These are phyloP conservation scores for Rhinocladiella similis DNA, from an alignment of 2,329 filamentous ascomycete genomes.

Conservation along the genomic window DNA sequence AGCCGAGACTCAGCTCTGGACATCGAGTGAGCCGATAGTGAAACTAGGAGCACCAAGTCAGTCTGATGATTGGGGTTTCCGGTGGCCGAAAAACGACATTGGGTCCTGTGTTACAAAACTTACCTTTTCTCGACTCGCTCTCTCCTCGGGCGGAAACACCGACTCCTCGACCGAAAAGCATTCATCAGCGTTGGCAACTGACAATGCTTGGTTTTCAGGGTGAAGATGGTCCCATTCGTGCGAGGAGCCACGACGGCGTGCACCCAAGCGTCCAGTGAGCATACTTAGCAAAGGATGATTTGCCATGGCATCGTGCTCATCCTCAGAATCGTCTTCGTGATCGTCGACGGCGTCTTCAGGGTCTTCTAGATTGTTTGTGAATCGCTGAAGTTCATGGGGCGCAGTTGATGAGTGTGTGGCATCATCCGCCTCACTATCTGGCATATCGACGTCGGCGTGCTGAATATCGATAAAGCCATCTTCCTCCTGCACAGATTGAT, in stretches of 20 bases:
- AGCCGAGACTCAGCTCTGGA: constrained; percentile 73
- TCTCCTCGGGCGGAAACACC: constrained; percentile 59
- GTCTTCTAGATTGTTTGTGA: constrained; percentile 22
- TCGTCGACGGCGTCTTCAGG: constrained; percentile 19
- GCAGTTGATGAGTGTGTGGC: constrained; percentile 8
- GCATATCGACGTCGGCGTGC: constrained; percentile 28
- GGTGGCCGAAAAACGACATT: too few relatives aligned
- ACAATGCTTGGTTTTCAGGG: constrained; percentile 73
- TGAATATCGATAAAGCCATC: constrained; percentile 30
- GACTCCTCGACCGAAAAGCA: constrained; percentile 60
- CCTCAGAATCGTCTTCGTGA: constrained; percentile 26
- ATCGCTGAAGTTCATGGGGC: constrained; percentile 24
- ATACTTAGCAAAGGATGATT: constrained; percentile 30
- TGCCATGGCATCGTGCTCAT: constrained; percentile 28
- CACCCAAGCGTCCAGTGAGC: constrained; percentile 28
- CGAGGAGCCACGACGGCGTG: constrained; percentile 25
- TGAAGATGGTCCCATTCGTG: constrained; percentile 58
- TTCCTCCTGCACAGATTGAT: constrained; percentile 23
- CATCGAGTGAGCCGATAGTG: constrained; percentile 73
- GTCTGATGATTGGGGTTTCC: not conserved
- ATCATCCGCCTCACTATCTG: constrained; percentile 18
- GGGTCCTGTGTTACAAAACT: constrained; percentile 18
- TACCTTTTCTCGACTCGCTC: constrained; percentile 62
- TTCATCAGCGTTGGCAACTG: constrained; percentile 50
- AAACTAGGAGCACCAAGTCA: constrained; percentile 53